Evolutionary conservation across 139 green algal genomes (phyloP), one percentile per base, ranked within the genome.

Genomic region (Closterium sp.): DNA sequence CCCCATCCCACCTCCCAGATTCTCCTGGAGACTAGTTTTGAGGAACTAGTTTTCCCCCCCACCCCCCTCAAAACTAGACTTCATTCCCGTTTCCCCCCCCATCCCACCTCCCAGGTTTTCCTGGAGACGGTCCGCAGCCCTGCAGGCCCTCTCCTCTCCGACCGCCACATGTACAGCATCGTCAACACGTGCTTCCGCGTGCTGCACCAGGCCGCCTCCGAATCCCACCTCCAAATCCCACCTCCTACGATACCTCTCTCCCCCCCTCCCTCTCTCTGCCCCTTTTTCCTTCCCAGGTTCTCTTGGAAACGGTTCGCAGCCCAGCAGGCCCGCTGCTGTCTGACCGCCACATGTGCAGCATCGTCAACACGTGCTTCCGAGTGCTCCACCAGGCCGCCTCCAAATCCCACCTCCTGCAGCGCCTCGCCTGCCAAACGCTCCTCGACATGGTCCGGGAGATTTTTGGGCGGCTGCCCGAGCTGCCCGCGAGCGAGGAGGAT

Each of bases 161-260:
- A 98, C 87, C 94, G 96, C 55, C 97, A 97, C 87, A 87, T 98
- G 25, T 96, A 96, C 89, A 94, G 93, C 92, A 94, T 97, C 55
- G 95, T 98, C n/a, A 95, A 97, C 89, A 97, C 96, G 16, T 97
- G 95, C 93, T 97, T 96, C 90, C 90, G 95, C 9, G 97, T 98
- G 28, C 96, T 97, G 12, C 95, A 97, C 86, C 95, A 96, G 69
- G 95, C 95, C 7, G 96, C 96, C 6, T 94, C 95, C 43, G 94
- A 94, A 28, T 55, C n/a, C 28, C 90, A 89, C 33, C 89, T 95
- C 36, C 85, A 12, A 6, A 55, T 12, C 36, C 36, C 36, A 6
- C 36, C 36, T 55, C 36, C 4, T 6, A 6, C 6, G 36, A 4
- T 6, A 55, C 36, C 36, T 55, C 36, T 55, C 36, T 55, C 6